Conservation (phyloP, 108 stramenopile species). For the Nitzschia inconspicua region DNA sequence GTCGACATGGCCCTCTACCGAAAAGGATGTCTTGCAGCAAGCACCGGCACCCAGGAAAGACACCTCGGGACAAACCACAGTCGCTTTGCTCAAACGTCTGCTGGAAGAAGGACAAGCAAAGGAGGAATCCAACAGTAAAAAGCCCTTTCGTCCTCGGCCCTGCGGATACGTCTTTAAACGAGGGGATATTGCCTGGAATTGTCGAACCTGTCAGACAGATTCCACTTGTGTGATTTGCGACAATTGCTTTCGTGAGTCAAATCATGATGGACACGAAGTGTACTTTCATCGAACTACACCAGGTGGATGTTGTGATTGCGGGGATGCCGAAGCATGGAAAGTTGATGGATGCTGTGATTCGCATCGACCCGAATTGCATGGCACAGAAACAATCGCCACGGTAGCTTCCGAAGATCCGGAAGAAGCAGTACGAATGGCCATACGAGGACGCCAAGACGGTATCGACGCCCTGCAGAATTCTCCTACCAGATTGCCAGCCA, state of each 20-base stretch:
- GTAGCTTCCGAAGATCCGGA: constrained; percentile 42
- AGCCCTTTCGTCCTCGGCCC: constrained; percentile 28
- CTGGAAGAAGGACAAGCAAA: constrained; percentile 18
- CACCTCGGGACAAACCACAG: constrained; percentile 14
- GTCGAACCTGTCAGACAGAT: constrained; percentile 95
- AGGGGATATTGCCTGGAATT: constrained; percentile 98
- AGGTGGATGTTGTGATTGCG: constrained; percentile 99
- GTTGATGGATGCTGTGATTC: constrained; percentile 81
- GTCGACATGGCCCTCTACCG: constrained; percentile 8
- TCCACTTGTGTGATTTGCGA: constrained; percentile 97
- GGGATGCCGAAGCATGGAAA: constrained; percentile 97
- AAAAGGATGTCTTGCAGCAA: constrained; percentile 8
- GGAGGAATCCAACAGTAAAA: background rate
- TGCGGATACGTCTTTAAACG: constrained; percentile 96
- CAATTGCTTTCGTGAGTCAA: constrained; percentile 80
- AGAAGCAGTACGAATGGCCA: constrained; percentile 43
- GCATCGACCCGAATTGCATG: constrained; percentile 58
- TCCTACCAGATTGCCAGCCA: constrained; percentile 54
- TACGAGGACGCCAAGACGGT: constrained; percentile 39
- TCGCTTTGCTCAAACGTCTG: constrained; percentile 15
- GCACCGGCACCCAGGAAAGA: constrained; percentile 1
- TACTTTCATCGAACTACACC: constrained; percentile 95
- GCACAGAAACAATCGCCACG: constrained; percentile 6
- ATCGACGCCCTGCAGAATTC: constrained; percentile 61
- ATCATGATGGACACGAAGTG: constrained; percentile 97